These are phyloP conservation scores for Penicillium paneum DNA, from an alignment of 2,329 filamentous ascomycete genomes.

Conservation along the genomic window DNA sequence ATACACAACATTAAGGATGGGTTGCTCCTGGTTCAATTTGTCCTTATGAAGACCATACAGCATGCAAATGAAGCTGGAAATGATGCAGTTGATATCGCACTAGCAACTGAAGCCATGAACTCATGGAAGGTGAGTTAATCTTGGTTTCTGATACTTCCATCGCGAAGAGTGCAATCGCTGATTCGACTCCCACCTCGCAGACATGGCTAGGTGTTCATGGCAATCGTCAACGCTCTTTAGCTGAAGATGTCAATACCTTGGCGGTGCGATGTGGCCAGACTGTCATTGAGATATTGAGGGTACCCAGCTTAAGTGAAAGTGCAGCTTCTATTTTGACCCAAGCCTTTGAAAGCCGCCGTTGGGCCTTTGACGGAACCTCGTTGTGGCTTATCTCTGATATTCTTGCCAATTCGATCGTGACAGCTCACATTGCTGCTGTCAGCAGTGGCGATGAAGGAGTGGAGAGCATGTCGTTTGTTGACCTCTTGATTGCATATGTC, in stretches of 20 bases:
- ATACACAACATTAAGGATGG: slow-evolving; percentile 37
- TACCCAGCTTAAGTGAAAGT: slow-evolving; percentile 18
- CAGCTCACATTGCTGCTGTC: slow-evolving; percentile 32
- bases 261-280: slow-evolving; percentile 34
- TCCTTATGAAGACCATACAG: slow-evolving; percentile 17
- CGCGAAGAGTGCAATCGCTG: neutral
- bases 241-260: slow-evolving; percentile 17
- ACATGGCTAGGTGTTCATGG: slow-evolving; percentile 37
- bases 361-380: slow-evolving; percentile 19
- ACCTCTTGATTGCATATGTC: slow-evolving; percentile 40
- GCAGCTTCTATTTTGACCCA: slow-evolving; percentile 21
- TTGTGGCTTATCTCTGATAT: slow-evolving; percentile 1
- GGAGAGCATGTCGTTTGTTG: slow-evolving; percentile 40
- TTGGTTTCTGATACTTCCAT: no score
- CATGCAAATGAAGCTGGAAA: slow-evolving; percentile 25
- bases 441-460: slow-evolving; percentile 37
- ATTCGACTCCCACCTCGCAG: slow-evolving; percentile 17
- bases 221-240: slow-evolving; percentile 13
- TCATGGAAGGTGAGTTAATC: slow-evolving; percentile 35
- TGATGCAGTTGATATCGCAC: slow-evolving; percentile 18
- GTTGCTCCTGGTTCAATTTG: slow-evolving; percentile 35
- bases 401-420: slow-evolving; percentile 31
- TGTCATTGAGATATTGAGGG: slow-evolving; percentile 29
- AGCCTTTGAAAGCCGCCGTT: slow-evolving; percentile 21
- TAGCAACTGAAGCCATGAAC: slow-evolving; percentile 35